Conservation (phyloP, 2,329 filamentous ascomycete species). For the Fusarium buharicum region DNA sequence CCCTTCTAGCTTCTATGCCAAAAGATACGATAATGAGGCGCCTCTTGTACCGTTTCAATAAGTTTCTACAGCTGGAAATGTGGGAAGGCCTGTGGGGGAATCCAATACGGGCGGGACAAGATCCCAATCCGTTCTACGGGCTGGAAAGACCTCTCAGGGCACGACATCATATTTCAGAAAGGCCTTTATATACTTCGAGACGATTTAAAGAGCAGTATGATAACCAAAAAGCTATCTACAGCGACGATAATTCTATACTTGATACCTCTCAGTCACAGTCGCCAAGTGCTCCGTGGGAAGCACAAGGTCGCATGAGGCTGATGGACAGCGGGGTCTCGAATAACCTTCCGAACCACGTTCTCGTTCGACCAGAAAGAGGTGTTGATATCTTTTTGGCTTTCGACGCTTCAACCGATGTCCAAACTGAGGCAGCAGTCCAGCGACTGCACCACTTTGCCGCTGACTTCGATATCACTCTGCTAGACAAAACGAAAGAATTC, state of each 20-base stretch:
- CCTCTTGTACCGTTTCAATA: slow-evolving; percentile 9
- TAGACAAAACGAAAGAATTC: slow-evolving; percentile 2
- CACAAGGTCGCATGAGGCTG: slow-evolving; percentile 30
- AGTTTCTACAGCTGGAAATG: slow-evolving; percentile 20
- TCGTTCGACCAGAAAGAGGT: slow-evolving; percentile 25
- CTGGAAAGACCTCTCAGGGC: background rate
- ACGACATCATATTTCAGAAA: slow-evolving; percentile 1
- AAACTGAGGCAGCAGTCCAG: slow-evolving; percentile 28
- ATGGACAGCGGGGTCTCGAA: slow-evolving; percentile 44
- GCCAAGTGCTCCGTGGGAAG: slow-evolving; percentile 18
- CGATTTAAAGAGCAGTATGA: no score
- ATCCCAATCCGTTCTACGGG: slow-evolving; percentile 42
- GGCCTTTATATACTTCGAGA: accelerated
- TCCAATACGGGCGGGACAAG: slow-evolving; percentile 39
- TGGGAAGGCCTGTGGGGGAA: slow-evolving; percentile 41
- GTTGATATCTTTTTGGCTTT: slow-evolving; percentile 36
- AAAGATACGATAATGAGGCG: slow-evolving; percentile 34
- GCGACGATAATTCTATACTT: accelerated
- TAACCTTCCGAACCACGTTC: slow-evolving; percentile 36
- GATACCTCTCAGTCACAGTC: accelerated
- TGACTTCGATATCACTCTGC: slow-evolving; percentile 28
- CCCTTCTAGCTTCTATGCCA: slow-evolving; percentile 26
- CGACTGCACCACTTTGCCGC: slow-evolving; percentile 36
- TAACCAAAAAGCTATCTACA: accelerated
- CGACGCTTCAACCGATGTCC: slow-evolving; percentile 38